Percentiles rank a stretch among this genome's conserved stretches.
Conservation (phyloP, 83 land plant genomes). For the Picea abies region DNA sequence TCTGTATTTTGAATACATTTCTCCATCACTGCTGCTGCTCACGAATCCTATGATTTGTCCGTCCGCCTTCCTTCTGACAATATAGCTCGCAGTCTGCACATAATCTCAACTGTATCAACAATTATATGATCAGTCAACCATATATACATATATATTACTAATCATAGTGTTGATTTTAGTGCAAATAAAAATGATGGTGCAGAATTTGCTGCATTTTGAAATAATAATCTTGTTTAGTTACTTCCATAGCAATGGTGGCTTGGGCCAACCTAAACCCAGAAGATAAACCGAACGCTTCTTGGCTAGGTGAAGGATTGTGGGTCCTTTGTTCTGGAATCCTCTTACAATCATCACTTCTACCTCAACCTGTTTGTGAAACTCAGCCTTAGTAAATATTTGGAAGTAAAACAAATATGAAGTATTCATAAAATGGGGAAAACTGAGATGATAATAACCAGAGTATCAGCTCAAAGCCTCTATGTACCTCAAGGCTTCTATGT, state of each 20-base stretch:
- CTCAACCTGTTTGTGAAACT: no score
- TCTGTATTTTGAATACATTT: slow-evolving; percentile 56
- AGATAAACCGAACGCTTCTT: slow-evolving; percentile 36
- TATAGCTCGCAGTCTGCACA: slow-evolving; percentile 1
- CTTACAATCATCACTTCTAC: slow-evolving; percentile 26
- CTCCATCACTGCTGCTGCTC: slow-evolving; percentile 25
- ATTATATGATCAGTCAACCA: no score
- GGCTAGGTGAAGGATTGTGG: slow-evolving; percentile 49
- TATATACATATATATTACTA: neutral
- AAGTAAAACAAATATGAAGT: neutral
- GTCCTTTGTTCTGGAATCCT: slow-evolving; percentile 54
- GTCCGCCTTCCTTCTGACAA: slow-evolving; percentile 18
- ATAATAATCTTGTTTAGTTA: neutral
- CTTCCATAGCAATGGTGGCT: slow-evolving; percentile 22
- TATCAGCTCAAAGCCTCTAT: no score
- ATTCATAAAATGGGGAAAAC: no score
- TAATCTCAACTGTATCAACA: no score
- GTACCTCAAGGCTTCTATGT: no score
- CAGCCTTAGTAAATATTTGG: no score
- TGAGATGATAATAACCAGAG: no score
- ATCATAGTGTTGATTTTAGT: no score
- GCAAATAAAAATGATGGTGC: no score
- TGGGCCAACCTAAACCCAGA: slow-evolving; percentile 47
- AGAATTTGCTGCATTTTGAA: no score
- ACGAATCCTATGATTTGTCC: neutral